Evolutionary conservation across 1,284 basidiomycete genomes (phyloP).

Genomic region (Cystobasidium slooffiae): DNA sequence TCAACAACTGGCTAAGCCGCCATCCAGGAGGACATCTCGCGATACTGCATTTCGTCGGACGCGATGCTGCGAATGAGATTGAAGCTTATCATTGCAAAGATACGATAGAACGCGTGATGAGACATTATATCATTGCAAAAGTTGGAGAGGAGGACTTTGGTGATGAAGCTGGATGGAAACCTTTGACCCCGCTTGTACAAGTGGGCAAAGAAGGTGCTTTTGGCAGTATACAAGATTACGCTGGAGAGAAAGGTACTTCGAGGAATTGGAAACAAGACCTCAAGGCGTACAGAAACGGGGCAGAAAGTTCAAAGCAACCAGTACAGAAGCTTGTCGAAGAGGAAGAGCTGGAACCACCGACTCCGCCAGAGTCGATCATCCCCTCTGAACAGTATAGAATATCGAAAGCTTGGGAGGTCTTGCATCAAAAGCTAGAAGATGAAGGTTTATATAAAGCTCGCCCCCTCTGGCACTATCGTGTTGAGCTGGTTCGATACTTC

Average conservation of each 20-base stretch:
- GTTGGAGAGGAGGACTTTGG: conserved; percentile 65
- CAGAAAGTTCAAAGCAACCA: background rate
- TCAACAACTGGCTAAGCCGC: conserved; percentile 75
- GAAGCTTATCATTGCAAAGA: conserved; percentile 82
- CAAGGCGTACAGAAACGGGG: background rate
- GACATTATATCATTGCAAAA: conserved; percentile 73
- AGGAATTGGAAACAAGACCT: conserved; percentile 46
- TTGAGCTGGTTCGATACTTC: conserved; percentile 78
- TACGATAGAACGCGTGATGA: conserved; percentile 68
- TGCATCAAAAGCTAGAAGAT: conserved; percentile 74
- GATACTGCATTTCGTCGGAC: conserved; percentile 92
- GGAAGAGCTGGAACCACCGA: conserved; percentile 47
- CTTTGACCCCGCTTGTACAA: conserved; percentile 86
- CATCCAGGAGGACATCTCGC: conserved; percentile 91
- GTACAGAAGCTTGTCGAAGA: conserved; percentile 23
- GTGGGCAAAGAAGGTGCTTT: conserved; percentile 72
- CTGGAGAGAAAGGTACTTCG: conserved; percentile 57
- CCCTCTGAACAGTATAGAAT: conserved; percentile 45
- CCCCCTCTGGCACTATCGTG: conserved; percentile 79
- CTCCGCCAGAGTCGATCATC: conserved; percentile 30
- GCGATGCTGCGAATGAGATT: conserved; percentile 93
- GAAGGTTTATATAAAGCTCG: conserved; percentile 84
- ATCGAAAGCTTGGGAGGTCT: conserved; percentile 67
- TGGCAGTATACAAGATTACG: conserved; percentile 40
- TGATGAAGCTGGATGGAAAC: conserved; percentile 66